These are phyloP conservation scores for Pestalotiopsis sp. DNA, from an alignment of 2,329 filamentous ascomycete species.

Conservation along the genomic window DNA sequence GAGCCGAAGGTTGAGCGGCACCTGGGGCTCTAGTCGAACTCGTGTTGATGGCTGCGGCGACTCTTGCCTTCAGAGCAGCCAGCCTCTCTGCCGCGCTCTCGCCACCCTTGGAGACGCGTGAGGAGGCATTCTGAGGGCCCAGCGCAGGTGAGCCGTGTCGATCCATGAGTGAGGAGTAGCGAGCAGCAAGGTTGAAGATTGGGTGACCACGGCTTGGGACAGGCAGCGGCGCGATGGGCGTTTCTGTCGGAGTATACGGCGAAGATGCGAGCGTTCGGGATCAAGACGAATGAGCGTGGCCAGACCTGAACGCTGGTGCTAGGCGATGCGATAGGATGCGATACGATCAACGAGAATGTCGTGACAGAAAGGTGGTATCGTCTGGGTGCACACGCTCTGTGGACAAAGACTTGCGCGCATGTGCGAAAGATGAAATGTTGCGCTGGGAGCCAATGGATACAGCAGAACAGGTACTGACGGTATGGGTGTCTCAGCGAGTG, in stretches of 20 bases:
- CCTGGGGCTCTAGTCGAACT: background rate
- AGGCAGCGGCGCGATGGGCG: too few species aligned
- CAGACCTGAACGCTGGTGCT: too few species aligned
- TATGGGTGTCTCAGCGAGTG: background rate
- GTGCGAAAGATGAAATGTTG: background rate
- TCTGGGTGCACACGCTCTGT: too few species aligned
- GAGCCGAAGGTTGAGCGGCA: background rate
- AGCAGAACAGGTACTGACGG: background rate
- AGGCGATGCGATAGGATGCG: too few species aligned
- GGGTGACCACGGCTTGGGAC: background rate
- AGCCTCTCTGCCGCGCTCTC: constrained; percentile 66
- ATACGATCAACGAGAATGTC: too few species aligned
- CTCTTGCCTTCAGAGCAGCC: constrained; percentile 78
- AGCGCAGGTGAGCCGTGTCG: constrained; percentile 53
- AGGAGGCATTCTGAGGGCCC: constrained; percentile 54
- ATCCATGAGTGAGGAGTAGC: constrained; percentile 45
- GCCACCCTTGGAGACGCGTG: constrained; percentile 54
- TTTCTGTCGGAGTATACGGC: background rate
- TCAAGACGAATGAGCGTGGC: too few species aligned
- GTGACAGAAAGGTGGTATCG: too few species aligned
- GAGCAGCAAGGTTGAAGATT: background rate
- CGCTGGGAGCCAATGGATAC: background rate
- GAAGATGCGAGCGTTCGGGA: too few species aligned
- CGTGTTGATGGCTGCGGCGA: constrained; percentile 68
- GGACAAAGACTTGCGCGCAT: background rate